A percentile compares a stretch with the other conserved stretches of the same genome.
phyloP scores from a whole-genome alignment of 2,329 filamentous ascomycete species.

The Clonostachys sp. region DNA sequence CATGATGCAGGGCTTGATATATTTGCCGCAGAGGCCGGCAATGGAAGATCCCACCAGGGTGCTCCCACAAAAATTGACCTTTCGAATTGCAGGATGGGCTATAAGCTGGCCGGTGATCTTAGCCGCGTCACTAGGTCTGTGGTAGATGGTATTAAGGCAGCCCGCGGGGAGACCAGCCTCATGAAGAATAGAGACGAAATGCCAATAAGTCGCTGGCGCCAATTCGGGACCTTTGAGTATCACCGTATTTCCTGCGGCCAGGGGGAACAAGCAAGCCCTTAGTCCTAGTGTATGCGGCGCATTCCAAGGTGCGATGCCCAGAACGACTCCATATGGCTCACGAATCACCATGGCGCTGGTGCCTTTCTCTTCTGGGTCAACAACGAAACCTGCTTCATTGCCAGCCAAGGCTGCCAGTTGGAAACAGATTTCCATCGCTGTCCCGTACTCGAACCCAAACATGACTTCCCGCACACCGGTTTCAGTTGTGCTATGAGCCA shows the following conservation, averaged over 20 bases:
- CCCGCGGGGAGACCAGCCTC: conserved; percentile 75
- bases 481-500: not conserved
- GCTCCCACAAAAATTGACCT: conserved; percentile 84
- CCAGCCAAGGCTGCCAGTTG: not conserved
- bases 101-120: conserved; percentile 65
- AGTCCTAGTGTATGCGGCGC: conserved; percentile 50
- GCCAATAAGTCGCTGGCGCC: conserved; percentile 58
- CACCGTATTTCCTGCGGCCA: conserved; percentile 68
- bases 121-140: conserved; percentile 61
- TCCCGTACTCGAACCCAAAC: not conserved
- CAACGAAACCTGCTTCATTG: not conserved
- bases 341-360: conserved; percentile 59
- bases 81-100: conserved; percentile 61
- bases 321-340: conserved; percentile 74
- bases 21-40: conserved; percentile 61
- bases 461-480: not conserved
- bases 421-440: not conserved
- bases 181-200: conserved; percentile 58
- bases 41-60: conserved; percentile 71
- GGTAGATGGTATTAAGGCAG: conserved; percentile 67
- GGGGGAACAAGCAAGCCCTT: conserved; percentile 64
- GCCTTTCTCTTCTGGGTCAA: conserved; percentile 3
- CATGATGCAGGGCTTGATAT: conserved; percentile 74
- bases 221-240: conserved; percentile 66
- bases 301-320: conserved; percentile 79